Conservation (phyloP, 306 rosid species). For the Lablab purpureus region DNA sequence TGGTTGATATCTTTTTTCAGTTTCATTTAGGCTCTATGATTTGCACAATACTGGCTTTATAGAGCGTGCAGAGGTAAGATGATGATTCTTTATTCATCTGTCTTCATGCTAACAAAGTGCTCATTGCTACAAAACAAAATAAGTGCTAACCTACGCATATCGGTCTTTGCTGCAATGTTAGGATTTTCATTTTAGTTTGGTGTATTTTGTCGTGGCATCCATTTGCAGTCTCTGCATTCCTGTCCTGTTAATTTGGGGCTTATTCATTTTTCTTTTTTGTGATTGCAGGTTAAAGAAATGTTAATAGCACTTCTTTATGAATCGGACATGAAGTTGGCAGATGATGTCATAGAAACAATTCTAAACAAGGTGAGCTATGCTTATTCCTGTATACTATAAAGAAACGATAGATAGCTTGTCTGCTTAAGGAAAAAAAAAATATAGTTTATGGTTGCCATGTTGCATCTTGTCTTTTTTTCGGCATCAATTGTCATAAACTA, state of each 20-base stretch:
- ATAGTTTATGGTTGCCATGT: neutral
- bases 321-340: slow-evolving; percentile 95
- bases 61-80: slow-evolving; percentile 88
- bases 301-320: slow-evolving; percentile 93
- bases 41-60: slow-evolving; percentile 84
- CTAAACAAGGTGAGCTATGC: slow-evolving; percentile 76
- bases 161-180: slow-evolving; percentile 2
- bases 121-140: neutral
- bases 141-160: slow-evolving; percentile 29
- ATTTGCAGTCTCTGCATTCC: neutral
- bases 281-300: slow-evolving; percentile 91
- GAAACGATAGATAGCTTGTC: neutral
- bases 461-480: slow-evolving; percentile 8
- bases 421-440: neutral
- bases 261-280: slow-evolving; percentile 8
- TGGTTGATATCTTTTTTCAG: slow-evolving; percentile 58
- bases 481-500: neutral
- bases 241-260: slow-evolving; percentile 10
- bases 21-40: slow-evolving; percentile 93
- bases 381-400: neutral
- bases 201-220: slow-evolving; percentile 20
- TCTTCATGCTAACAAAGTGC: slow-evolving; percentile 17
- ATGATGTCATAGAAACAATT: slow-evolving; percentile 83
- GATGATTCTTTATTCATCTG: slow-evolving; percentile 18
- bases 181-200: slow-evolving; percentile 1